Base-by-base conservation (phyloP, 352 stramenopile species). In the Globisporangium uncinulatum region DNA sequence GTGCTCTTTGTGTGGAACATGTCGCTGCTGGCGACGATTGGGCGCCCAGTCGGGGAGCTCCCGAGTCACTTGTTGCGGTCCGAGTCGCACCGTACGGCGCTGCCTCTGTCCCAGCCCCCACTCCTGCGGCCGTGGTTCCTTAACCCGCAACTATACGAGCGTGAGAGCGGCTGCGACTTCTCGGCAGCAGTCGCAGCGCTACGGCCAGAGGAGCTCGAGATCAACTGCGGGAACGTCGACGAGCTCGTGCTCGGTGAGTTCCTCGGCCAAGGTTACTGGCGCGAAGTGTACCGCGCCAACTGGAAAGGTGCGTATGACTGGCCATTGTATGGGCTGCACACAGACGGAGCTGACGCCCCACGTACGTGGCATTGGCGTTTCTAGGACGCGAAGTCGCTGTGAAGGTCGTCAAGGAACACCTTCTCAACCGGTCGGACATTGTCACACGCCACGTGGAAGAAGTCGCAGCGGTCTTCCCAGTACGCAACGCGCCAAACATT, bases 381-480 rank as follows among this genome's bases (percentile, higher is more conserved):
- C n/a, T n/a, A 88, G 80, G 76, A 31, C 70, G 71, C 13, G 71
- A 81, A 0, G 74, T 91, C 6, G 81, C 81, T 0, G 67, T 91
- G 34, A 91, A 91, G 50, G 59, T 83, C 10, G 81, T 91, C 6
- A 88, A 91, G 45, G 63, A 83, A 17, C 63, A 81, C 13, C 56
- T 88, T 4, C 36, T 86, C 6, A 65, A 73, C 51, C 77, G 79
- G 7, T 61, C 62, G 0, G 74, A 88, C 24, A 91, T 91, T n/a
- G 65, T 91, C 19, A 66, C 74, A 19, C 78, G 81, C 5, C 81
- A 91, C 41, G 78, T 91, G 17, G 76, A 91, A 59, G 81, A 91
- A 52, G 82, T 76, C 0, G 74, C 76, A 0, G 68, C 76, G 10
- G 87, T 89, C 53, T 91, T 87, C 24, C 71, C 71, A 15, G 81